Conservation (phyloP, 2,329 filamentous ascomycete species). For the Epichloe typhina region DNA sequence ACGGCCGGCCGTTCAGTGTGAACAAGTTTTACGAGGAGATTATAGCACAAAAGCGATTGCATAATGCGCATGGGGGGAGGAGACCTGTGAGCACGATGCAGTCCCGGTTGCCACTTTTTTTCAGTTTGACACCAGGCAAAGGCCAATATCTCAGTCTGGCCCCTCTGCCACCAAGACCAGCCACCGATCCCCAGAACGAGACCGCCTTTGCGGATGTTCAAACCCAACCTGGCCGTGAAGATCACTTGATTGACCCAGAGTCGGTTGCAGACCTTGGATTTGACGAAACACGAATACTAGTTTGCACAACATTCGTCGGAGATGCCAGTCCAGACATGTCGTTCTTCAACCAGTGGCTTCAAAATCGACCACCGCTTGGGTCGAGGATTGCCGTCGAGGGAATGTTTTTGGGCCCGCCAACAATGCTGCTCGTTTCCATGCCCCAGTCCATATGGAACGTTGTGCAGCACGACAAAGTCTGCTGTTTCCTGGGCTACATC, state of each 20-base stretch:
- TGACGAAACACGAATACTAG: constrained; percentile 48
- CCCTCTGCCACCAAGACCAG: constrained; percentile 25
- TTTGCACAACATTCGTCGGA: constrained; percentile 54
- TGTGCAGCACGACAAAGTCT: constrained; percentile 53
- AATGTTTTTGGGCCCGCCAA: constrained; percentile 55
- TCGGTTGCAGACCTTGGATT: constrained; percentile 43
- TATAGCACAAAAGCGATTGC: constrained; percentile 29
- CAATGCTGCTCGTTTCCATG: constrained; percentile 54
- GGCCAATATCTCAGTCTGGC: constrained; percentile 39
- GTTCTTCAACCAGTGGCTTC: constrained; percentile 53
- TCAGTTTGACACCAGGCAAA: constrained; percentile 42
- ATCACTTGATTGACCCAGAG: constrained; percentile 32
- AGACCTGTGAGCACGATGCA: constrained; percentile 32
- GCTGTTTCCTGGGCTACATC: constrained; percentile 51
- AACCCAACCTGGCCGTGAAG: constrained; percentile 16
- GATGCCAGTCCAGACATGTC: constrained; percentile 54
- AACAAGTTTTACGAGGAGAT: constrained; percentile 46
- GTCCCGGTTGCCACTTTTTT: constrained; percentile 35
- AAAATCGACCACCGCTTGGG: constrained; percentile 41
- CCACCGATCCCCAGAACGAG: constrained; percentile 17
- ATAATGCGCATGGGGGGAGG: constrained; percentile 25
- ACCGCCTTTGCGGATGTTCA: constrained; percentile 12
- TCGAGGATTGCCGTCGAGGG: constrained; percentile 50
- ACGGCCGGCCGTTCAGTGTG: constrained; percentile 40
- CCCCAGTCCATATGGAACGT: constrained; percentile 49